These are phyloP conservation scores for Rhizopogon roseolus DNA, from an alignment of 768 basidiomycete species.

Conservation along the genomic window DNA sequence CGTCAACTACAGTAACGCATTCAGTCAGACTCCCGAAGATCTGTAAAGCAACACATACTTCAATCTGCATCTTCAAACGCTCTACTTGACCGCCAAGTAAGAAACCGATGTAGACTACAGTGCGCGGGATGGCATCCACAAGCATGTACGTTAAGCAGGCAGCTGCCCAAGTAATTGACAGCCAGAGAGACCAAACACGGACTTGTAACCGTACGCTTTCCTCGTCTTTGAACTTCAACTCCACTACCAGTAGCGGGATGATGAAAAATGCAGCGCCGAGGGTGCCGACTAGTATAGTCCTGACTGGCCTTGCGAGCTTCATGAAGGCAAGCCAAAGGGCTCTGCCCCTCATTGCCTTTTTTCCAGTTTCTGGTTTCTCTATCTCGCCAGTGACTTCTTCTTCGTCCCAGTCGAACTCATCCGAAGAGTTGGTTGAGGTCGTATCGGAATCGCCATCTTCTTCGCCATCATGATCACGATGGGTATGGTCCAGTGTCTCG, in stretches of 20 bases:
- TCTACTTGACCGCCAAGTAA: constrained; percentile 60
- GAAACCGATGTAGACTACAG: constrained; percentile 49
- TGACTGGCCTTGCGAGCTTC: constrained; percentile 55
- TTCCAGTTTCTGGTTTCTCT: constrained; percentile 16
- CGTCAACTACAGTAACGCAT: constrained; percentile 41
- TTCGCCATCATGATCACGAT: not conserved
- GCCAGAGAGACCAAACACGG: constrained; percentile 62
- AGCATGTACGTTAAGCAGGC: constrained; percentile 56
- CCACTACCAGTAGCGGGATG: constrained; percentile 64
- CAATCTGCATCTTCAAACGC: constrained; percentile 60
- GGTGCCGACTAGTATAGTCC: constrained; percentile 54
- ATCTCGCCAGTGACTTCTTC: constrained; percentile 38
- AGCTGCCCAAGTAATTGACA: constrained; percentile 63
- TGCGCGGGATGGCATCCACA: constrained; percentile 57
- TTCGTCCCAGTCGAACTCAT: constrained; percentile 76
- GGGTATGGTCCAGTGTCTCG: constrained; percentile 4
- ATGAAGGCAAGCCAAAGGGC: constrained; percentile 61
- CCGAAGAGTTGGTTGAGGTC: constrained; percentile 55
- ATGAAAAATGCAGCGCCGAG: constrained; percentile 62
- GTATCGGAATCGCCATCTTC: constrained; percentile 20
- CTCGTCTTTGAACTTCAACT: constrained; percentile 51
- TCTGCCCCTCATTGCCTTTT: constrained; percentile 57
- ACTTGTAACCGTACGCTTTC: constrained; percentile 46
- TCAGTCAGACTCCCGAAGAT: not conserved
- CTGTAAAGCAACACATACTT: constrained; percentile 37